Evolutionary conservation across 192 early-diverging fungal genomes (phyloP).

Genomic region (Podila clonocystis): DNA sequence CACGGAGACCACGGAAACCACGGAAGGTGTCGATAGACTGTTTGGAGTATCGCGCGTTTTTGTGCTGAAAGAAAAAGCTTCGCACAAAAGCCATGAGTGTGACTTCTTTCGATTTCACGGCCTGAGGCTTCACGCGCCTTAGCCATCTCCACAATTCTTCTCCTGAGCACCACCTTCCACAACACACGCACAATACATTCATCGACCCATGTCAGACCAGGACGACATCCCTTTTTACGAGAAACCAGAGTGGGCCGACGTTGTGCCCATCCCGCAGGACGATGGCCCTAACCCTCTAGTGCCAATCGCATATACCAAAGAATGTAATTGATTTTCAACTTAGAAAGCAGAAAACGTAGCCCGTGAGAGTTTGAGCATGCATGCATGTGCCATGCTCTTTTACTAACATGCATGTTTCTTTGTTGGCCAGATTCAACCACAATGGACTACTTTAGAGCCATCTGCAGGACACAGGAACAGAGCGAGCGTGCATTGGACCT

Average conservation of each 20-base stretch:
- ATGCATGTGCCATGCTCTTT: background rate
- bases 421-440: conserved; percentile 66
- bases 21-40: too few species aligned
- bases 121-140: too few species aligned
- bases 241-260: conserved; percentile 66
- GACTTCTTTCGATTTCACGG: too few species aligned
- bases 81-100: too few species aligned
- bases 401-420: background rate
- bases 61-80: too few species aligned
- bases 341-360: background rate
- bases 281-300: conserved; percentile 85
- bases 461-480: conserved; percentile 74
- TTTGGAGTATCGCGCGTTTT: too few species aligned
- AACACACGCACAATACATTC: too few species aligned
- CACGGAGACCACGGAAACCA: too few species aligned
- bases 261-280: conserved; percentile 77
- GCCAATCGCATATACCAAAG: conserved; percentile 80
- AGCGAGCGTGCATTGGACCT: conserved; percentile 84
- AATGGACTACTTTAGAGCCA: conserved; percentile 92
- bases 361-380: background rate
- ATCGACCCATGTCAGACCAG: too few species aligned
- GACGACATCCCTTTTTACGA: conserved; percentile 42
- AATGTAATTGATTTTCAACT: conserved; percentile 63
- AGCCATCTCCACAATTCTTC: too few species aligned
- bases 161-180: too few species aligned